Evolutionary conservation across 371 early-diverging fungal genomes (phyloP), one percentile per base, ranked within the genome.

Genomic region (Rhizomucor pusillus): DNA sequence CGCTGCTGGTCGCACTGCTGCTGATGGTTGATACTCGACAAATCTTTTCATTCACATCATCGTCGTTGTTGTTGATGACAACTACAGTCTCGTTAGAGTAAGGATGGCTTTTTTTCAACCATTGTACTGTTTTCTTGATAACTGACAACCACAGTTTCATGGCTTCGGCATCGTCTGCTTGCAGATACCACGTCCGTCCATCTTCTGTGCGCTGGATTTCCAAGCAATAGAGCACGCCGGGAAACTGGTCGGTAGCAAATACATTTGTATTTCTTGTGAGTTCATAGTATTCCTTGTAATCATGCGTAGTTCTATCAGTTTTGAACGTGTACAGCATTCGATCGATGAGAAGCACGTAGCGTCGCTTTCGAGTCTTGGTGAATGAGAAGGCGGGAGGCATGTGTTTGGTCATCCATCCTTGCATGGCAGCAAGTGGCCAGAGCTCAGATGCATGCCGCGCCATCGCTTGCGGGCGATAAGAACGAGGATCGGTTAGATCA

Each of bases 241-340:
- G 19, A 19, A 71, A 54, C 9, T 58, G 58, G 51, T 72, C 69
- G n/a, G 73, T 67, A 1, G 62, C 66, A 50, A 63, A 72, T 10
- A 61, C 69, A 45, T 64, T 47, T 0, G 73, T 68, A n/a, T 60
- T 29, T 16, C 54, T 54, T 24, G 59, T 65, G n/a, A 72, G 34
- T 36, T 66, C 66, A 14, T 66, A 45, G 41, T 65, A 72, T 16
- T 66, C 66, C 6, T 66, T 54, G 37, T 61, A 68, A 13, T 24
- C 14, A 1, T 25, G 19, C 5, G 52, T 55, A 2, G 63, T 62
- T 18, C 57, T 43, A 34, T 68, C 68, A 5, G 61, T 48, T 46
- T 72, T 72, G 50, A 67, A 72, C 10, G 60, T 47, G 56, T 68
- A 72, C 2, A 72, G 34, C 43, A 66, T 50, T 13, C 68, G 59